Percentiles rank a stretch among this genome's conserved stretches.
phyloP scores from a whole-genome alignment of 345 rosid genomes.

The Salix dunnii region DNA sequence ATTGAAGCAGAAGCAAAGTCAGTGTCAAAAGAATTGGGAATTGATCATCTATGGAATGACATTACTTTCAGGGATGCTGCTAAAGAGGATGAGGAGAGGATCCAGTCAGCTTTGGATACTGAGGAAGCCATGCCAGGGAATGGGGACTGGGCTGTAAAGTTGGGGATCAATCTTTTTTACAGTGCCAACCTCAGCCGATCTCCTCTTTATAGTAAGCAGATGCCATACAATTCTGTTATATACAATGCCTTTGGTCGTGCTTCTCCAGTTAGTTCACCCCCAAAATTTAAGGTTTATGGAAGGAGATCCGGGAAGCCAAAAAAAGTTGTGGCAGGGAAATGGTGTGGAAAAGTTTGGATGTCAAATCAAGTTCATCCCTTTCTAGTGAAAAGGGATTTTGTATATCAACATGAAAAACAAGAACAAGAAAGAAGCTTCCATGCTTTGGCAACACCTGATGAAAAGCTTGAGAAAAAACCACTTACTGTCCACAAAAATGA shows the following conservation, averaged over 20 bases:
- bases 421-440: constrained; percentile 39
- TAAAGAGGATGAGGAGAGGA: constrained; percentile 64
- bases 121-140: constrained; percentile 78
- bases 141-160: constrained; percentile 92
- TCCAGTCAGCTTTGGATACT: constrained; percentile 62
- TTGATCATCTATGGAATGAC: constrained; percentile 54
- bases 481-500: constrained; percentile 31
- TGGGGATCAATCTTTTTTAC: constrained; percentile 82
- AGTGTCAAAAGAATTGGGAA: constrained; percentile 71
- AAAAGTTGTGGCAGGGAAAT: constrained; percentile 85
- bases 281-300: constrained; percentile 37
- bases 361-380: constrained; percentile 92
- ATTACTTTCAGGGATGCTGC: constrained; percentile 55
- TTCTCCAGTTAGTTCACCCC: constrained; percentile 53
- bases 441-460: constrained; percentile 36
- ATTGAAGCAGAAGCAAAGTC: constrained; percentile 75
- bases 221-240: constrained; percentile 87
- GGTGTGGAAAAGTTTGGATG: constrained; percentile 99
- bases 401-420: constrained; percentile 46
- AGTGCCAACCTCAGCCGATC: constrained; percentile 82
- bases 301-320: constrained; percentile 56
- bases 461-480: constrained; percentile 44
- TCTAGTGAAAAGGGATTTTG: constrained; percentile 47
- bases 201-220: constrained; percentile 86
- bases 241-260: constrained; percentile 77